Base-by-base conservation (phyloP, 2,329 filamentous ascomycete species). In the Claviceps sp. region DNA sequence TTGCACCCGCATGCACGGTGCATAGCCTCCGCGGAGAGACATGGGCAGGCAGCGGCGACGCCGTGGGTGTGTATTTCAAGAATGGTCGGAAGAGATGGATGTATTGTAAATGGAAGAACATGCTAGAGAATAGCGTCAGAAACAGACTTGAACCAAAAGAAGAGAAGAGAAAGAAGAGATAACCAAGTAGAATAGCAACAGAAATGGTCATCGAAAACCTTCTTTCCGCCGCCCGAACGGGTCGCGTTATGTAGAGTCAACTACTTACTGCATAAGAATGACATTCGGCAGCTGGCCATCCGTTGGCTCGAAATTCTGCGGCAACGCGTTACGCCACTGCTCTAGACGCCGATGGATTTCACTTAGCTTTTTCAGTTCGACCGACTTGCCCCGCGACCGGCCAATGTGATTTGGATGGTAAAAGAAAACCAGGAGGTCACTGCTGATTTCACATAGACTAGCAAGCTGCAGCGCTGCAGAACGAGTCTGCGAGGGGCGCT, bases 81-180 rank as follows among this genome's bases (percentile, higher is more conserved):
- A 97, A 97, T 0, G 93, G 91, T 5, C 91, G 82, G 72, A 96
- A 97, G 4, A 97, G 81, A 62, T 97, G 90, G 54, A 97, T 95
- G 63, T 94, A 95, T 47, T 96, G 82, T 1, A 97, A 77, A 62
- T 97, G 90, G 67, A 91, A 95, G 69, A 97, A 95, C 90, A 97
- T 97, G 71, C 90, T 96, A 30, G 34, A 26, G 20, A 47, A 40
- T 11, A n/a, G 16, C 5, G 56, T 69, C 50, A 70, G 59, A 16
- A 34, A 51, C 3, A 16, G 8, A 6, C 4, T n/a, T 34, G 34
- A 30, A 4, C 14, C 4, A 34, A 24, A 20, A 46, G 34, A 34
- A 13, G 30, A 20, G 9, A 7, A 20, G 20, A 46, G 22, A 24
- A 22, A 22, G 20, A n/a, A 14, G 9, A 11, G 9, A 11, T 4